Conservation (phyloP, 306 rosid genomes). For the Malus sylvestris region DNA sequence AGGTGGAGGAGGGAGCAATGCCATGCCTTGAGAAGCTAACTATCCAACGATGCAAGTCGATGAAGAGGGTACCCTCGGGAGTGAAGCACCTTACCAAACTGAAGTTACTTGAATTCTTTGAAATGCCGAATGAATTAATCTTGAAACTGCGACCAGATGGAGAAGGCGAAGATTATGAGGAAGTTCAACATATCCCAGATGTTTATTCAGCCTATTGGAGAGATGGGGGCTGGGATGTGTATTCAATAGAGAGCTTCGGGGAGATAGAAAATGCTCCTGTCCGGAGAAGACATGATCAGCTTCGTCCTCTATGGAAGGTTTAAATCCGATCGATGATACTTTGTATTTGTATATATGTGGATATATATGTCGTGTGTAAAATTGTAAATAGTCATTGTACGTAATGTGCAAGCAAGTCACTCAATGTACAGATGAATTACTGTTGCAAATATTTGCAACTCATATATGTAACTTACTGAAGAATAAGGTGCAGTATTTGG, state of each 20-base stretch:
- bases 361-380: too few relatives aligned
- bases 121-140: constrained; percentile 56
- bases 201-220: constrained; percentile 54
- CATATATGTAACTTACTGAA: neutral
- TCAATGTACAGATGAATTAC: neutral
- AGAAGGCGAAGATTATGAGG: constrained; percentile 38
- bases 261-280: constrained; percentile 1
- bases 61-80: constrained; percentile 55
- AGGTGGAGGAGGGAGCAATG: constrained; percentile 52
- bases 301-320: constrained; percentile 15
- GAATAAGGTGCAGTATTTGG: constrained; percentile 1
- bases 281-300: constrained; percentile 5
- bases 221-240: constrained; percentile 63
- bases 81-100: constrained; percentile 40
- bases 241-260: constrained; percentile 25
- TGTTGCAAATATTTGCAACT: neutral
- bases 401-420: too few relatives aligned
- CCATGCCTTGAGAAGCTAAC: constrained; percentile 46
- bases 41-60: constrained; percentile 41
- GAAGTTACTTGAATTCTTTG: constrained; percentile 46
- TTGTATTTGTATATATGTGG: too few relatives aligned
- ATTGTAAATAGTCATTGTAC: too few relatives aligned
- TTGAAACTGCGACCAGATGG: constrained; percentile 35
- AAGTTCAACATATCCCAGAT: constrained; percentile 48
- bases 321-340: neutral